Base-by-base conservation (phyloP, 2,329 filamentous ascomycete species). In the Venturia oleaginea region DNA sequence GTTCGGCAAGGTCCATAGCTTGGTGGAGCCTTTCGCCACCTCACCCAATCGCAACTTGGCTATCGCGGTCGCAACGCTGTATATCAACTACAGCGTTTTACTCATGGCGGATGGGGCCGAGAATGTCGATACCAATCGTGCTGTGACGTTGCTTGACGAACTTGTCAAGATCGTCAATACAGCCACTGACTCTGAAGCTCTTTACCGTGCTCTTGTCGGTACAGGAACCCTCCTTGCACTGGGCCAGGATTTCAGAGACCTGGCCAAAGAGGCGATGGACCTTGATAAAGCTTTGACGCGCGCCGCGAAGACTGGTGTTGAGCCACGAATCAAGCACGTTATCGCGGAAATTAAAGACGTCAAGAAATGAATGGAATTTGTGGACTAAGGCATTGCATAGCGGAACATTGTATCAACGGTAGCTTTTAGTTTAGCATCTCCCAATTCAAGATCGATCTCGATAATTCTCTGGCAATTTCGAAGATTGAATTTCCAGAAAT, bases 81-180 rank as follows among this genome's bases (percentile, higher is more conserved):
- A 89, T 66, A 87, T 97, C 72, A 97, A 99, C 76, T 89, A 90
- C 68, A 82, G 91, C 0, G 91, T 96, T 0, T 81, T 92, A 13
- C 82, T 90, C 5, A 83, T 82, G 10, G 75, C 76, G 4, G 30
- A 34, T 15, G 51, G 15, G 24, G 15, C 30, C 10, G 51, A 34
- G 7, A 37, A 10, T 5, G 22, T 42, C 10, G 78, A 80, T 75
- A 72, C 79, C 61, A 73, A 81, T 75, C 73, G 76, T 67, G 77
- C 77, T 46, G 71, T 85, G 69, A 78, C 80, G 11, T 76, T 91
- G 4, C 72, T 91, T 2, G 80, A 85, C 37, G 81, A 88, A 5
- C 75, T 92, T 0, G 82, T 82, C 1, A 80, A 81, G 64, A 82
- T 93, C 0, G 75, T 96, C 0, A 77, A 79, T 6, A 82, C 80